Evolutionary conservation across 2,329 filamentous ascomycete species (phyloP).

Genomic region (Metarhizium robertsii): DNA sequence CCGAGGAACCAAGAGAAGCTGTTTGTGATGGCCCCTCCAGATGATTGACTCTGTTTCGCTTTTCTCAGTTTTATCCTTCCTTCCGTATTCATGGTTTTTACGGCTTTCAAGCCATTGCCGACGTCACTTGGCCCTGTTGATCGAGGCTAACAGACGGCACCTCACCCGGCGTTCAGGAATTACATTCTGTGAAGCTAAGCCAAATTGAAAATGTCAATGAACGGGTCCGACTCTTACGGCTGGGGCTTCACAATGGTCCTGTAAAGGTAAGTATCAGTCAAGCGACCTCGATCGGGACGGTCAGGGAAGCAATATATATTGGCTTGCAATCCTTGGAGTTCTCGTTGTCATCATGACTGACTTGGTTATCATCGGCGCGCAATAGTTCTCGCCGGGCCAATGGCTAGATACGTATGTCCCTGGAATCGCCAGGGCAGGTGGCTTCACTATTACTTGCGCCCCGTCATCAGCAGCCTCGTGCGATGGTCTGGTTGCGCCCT

Average conservation of each 20-base stretch:
- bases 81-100: no score
- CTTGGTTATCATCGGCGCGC: neutral
- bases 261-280: constrained; percentile 32
- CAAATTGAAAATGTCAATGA: constrained; percentile 57
- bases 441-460: constrained; percentile 79
- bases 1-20: constrained; percentile 59
- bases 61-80: neutral
- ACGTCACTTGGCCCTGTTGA: neutral
- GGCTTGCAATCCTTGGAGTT: neutral
- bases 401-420: constrained; percentile 82
- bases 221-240: constrained; percentile 56
- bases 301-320: neutral
- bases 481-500: constrained; percentile 23
- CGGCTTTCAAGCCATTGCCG: neutral
- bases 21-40: constrained; percentile 19
- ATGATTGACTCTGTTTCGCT: neutral
- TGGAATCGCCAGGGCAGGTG: constrained; percentile 58
- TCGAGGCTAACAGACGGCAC: neutral
- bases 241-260: constrained; percentile 42
- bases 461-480: constrained; percentile 43
- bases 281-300: neutral
- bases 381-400: constrained; percentile 69
- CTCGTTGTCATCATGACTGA: neutral
- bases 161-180: constrained; percentile 21
- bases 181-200: constrained; percentile 54